Base-by-base conservation (phyloP, 169 alveolate species). In the Eimeria tenella region DNA sequence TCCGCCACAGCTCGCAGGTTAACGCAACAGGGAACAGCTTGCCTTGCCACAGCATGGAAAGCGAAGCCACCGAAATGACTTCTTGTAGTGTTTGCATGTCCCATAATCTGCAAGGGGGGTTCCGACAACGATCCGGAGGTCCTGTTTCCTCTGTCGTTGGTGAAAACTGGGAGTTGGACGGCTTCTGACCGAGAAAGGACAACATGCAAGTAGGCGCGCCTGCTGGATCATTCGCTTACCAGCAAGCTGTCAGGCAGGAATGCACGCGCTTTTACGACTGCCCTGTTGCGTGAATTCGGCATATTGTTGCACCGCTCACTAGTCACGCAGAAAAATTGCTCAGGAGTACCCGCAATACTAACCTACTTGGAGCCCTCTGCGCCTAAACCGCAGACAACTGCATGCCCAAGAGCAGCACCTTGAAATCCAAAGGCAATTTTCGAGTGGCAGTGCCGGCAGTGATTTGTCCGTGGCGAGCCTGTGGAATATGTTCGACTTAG, bases 1-100 rank as follows among this genome's bases (percentile, higher is more conserved):
- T 74, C 42, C 42, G 42, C 60, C 13, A 31, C 84, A 42, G 6
- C 19, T 2, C 25, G 10, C 17, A 74, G 7, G 10, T 60, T 13
- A 17, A 7, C 84, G 23, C 73, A 23, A 21, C 53, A n/a, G 52
- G 53, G 70, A 21, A 56, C 13, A 9, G 71, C 73, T 21, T 79
- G 55, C 98, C 96, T 96, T 97, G 73, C 97, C 97, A 71, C 98
- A 97, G 88, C 98, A 97, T 13, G 98, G 98, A 90, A 97, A 97
- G 86, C 98, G 95, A 73, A 96, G 96, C 98, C 98, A 97, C 62
- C 98, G 95, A 77, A 95, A 96, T 25, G 98, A 97, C 96, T 97
- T 97, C 93, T 95, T 96, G 96, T 97, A 97, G 96, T 97, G 98
- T 74, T 96, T 96, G 97, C 98, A 97, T 13, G 98, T 94, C 53